Evolutionary conservation across 2,329 filamentous ascomycete genomes (phyloP).

Genomic region (Aspergillus pseudoterreus): DNA sequence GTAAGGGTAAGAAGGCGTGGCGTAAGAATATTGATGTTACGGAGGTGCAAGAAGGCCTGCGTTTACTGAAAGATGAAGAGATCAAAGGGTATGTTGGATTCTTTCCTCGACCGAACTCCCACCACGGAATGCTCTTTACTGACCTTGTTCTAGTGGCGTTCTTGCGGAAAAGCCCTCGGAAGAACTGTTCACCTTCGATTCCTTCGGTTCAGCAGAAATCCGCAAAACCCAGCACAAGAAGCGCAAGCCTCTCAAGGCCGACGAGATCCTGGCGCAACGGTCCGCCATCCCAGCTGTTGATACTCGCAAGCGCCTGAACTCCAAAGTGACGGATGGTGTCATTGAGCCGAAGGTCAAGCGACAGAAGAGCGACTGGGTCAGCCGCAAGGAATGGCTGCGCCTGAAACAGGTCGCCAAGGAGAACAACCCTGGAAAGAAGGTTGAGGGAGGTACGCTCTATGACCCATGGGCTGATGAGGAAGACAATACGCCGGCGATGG

Average conservation of each 20-base stretch:
- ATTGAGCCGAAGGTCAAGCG: slow-evolving; percentile 66
- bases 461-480: slow-evolving; percentile 71
- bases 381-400: slow-evolving; percentile 75
- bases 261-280: slow-evolving; percentile 84
- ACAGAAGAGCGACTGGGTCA: slow-evolving; percentile 73
- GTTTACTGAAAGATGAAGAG: slow-evolving; percentile 81
- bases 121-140: slow-evolving; percentile 11
- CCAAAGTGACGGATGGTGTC: slow-evolving; percentile 69
- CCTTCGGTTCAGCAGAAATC: slow-evolving; percentile 64
- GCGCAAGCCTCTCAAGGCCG: slow-evolving; percentile 78
- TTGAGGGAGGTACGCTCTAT: slow-evolving; percentile 58
- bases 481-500: slow-evolving; percentile 31
- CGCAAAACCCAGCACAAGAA: slow-evolving; percentile 62
- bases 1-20: slow-evolving; percentile 99
- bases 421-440: slow-evolving; percentile 43
- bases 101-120: not conserved
- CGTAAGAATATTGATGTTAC: slow-evolving; percentile 95
- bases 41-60: slow-evolving; percentile 77
- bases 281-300: slow-evolving; percentile 78
- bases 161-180: slow-evolving; percentile 77
- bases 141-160: slow-evolving; percentile 61
- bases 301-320: slow-evolving; percentile 69
- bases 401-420: slow-evolving; percentile 77
- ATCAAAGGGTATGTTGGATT: slow-evolving; percentile 68
- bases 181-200: slow-evolving; percentile 82